Percentiles rank a stretch among this genome's conserved stretches.
Conservation (phyloP, 257 asterid genomes). For the Nyctanthes arbortristis region DNA sequence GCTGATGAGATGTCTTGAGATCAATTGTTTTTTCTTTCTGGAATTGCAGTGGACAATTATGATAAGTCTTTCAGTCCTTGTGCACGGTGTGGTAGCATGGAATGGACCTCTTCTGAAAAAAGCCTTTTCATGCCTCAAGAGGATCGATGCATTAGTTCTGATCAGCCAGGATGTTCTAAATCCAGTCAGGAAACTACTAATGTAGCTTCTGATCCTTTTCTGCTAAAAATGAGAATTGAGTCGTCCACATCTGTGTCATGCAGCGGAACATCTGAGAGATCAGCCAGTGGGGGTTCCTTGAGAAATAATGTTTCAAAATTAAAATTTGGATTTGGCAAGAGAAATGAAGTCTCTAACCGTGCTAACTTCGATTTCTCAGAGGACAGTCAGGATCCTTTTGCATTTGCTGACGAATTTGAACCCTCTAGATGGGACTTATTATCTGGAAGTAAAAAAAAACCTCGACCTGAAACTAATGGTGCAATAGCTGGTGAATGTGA, state of each 20-base stretch:
- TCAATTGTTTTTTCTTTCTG: slow-evolving; percentile 7
- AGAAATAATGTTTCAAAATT: slow-evolving; percentile 32
- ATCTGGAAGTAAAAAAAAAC: slow-evolving; percentile 42
- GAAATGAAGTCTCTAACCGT: slow-evolving; percentile 20
- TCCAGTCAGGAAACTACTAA: slow-evolving; percentile 38
- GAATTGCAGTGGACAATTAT: slow-evolving; percentile 29
- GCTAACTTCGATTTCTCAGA: slow-evolving; percentile 37
- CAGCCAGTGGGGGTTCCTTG: slow-evolving; percentile 23
- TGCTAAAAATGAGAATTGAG: slow-evolving; percentile 56
- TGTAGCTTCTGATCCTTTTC: slow-evolving; percentile 44
- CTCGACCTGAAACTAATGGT: slow-evolving; percentile 36
- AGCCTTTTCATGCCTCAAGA: slow-evolving; percentile 36
- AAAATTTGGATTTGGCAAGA: slow-evolving; percentile 33
- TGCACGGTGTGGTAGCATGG: slow-evolving; percentile 37
- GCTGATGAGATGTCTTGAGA: too few species aligned
- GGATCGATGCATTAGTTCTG: slow-evolving; percentile 29
- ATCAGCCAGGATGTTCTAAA: slow-evolving; percentile 32
- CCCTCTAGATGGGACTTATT: slow-evolving; percentile 82
- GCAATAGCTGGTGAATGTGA: slow-evolving; percentile 25
- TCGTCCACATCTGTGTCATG: slow-evolving; percentile 56
- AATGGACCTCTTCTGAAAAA: slow-evolving; percentile 41
- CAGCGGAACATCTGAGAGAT: slow-evolving; percentile 47
- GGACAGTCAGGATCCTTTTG: slow-evolving; percentile 74
- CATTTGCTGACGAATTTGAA: slow-evolving; percentile 63
- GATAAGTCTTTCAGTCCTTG: slow-evolving; percentile 39